These are phyloP conservation scores for Russula brevipes DNA, from an alignment of 768 basidiomycete species.

Conservation along the genomic window DNA sequence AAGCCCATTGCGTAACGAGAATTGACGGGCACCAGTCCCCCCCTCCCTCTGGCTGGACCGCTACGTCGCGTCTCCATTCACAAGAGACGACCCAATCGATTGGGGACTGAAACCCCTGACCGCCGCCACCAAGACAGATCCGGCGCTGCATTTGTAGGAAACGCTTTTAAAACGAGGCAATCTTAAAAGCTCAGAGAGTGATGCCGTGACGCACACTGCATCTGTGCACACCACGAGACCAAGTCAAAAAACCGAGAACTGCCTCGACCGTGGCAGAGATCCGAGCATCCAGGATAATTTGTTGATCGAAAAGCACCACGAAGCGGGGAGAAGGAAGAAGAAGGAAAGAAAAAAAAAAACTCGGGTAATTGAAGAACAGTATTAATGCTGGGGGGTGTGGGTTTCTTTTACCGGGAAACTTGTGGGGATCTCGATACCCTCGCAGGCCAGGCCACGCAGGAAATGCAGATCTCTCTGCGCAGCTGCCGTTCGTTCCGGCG, in stretches of 20 bases:
- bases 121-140: neutral
- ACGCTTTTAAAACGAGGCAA: neutral
- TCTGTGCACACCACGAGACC: slow-evolving; percentile 2
- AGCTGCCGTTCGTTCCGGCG: neutral
- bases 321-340: neutral
- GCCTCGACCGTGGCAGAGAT: neutral
- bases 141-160: neutral
- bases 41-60: neutral
- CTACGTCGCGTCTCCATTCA: neutral
- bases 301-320: neutral
- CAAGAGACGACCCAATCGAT: no score
- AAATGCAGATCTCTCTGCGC: neutral
- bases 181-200: no score
- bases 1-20: neutral
- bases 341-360: neutral
- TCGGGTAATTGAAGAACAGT: no score
- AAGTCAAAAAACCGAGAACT: neutral
- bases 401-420: no score
- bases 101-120: neutral
- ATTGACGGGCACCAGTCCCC: neutral
- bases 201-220: neutral
- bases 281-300: slow-evolving; percentile 16
- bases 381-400: no score
- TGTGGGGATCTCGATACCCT: neutral
- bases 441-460: neutral